Base-by-base conservation (phyloP, 163 green algal species). In the Volvox carteri region DNA sequence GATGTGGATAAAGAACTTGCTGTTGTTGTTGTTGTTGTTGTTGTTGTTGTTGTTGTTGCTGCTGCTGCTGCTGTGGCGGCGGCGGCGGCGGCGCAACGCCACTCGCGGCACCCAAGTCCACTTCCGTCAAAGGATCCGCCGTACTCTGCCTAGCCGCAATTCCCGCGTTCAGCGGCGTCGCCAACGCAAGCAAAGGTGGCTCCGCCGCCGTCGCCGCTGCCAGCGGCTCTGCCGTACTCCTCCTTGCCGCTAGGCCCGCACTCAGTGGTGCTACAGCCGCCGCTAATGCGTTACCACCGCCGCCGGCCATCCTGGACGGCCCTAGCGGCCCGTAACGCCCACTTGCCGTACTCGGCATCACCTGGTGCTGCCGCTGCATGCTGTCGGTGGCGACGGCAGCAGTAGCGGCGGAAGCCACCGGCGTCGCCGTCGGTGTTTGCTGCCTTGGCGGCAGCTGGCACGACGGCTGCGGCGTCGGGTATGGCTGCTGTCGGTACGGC, bases 181-280 rank as follows among this genome's bases (percentile, higher is more conserved):
- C 7, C 68, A 30, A 52, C 68, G 68, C 68, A 33, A 30, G 12
- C 68, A 18, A 7, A 12, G 35, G 8, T 37, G 68, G 8, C 68
- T 41, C 7, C 62, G 62, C n/a, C 62, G 62, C 30, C n/a, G n/a
- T 12, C 65, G 33, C 35, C 70, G 33, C 70, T 21, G 37, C 37
- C 39, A 78, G 70, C 37, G 37, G 39, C 41, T 78, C 70, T 39
- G 41, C n/a, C 3, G 42, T 60, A 33, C 75, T 68, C 37, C 75
- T 68, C 48, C 75, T n/a, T 8, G 75, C 75, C 75, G 50, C 75
- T 30, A 84, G 68, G 50, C 30, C 75, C 33, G 75, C 75, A 50
- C 75, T 84, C 14, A 84, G 33, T 14, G 75, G 75, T 4, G 74
- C 74, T 37, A 58, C 72, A 5, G 73, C 73, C 35, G 44, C 73